phyloP scores from a whole-genome alignment of 2,329 filamentous ascomycete genomes.

The Fusarium hostae region DNA sequence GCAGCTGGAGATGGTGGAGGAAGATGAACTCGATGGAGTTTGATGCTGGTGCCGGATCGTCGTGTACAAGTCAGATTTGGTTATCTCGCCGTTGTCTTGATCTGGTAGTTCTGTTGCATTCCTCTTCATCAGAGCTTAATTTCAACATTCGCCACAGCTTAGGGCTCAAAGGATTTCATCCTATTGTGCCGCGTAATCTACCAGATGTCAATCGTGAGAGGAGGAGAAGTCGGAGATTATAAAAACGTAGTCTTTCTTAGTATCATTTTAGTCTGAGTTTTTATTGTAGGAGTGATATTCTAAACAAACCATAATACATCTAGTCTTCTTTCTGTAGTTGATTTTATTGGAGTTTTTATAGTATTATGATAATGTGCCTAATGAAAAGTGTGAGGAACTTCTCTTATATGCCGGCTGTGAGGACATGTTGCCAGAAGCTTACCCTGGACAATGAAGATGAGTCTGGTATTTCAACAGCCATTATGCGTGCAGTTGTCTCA shows the following conservation, averaged over 20 bases:
- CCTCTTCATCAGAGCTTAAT: background rate
- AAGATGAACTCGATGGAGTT: constrained; percentile 7
- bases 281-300: background rate
- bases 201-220: background rate
- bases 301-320: background rate
- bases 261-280: background rate
- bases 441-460: background rate
- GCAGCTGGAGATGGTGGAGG: constrained; percentile 23
- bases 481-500: background rate
- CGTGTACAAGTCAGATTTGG: constrained; percentile 17
- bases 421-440: background rate
- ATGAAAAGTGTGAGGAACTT: background rate
- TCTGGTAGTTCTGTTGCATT: constrained; percentile 3
- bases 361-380: background rate
- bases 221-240: background rate
- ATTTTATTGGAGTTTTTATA: too few species aligned
- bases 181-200: background rate
- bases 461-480: background rate
- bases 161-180: background rate
- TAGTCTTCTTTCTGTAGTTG: background rate
- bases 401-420: background rate
- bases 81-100: background rate
- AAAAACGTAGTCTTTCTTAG: background rate
- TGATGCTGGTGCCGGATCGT: constrained; percentile 31
- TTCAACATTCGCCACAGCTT: background rate